A percentile compares a stretch with the other conserved stretches of the same genome.
Evolutionary conservation across 768 basidiomycete species (phyloP).

Genomic region (Hortiboletus flavorubellus): DNA sequence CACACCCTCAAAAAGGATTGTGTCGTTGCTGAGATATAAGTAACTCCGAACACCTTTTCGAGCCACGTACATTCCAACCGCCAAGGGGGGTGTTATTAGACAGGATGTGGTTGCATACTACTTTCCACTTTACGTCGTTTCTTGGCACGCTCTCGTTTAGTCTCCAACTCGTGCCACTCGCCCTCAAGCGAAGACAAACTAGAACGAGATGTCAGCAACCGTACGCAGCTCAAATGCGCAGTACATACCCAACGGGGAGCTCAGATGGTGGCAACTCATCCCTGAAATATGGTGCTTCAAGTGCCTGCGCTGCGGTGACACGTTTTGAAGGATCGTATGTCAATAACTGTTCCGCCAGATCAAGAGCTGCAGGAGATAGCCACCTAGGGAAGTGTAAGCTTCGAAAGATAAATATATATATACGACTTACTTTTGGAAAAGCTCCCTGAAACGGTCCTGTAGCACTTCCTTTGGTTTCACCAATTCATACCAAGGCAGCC

Average conservation of each 20-base stretch:
- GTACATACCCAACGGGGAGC: conserved; percentile 72
- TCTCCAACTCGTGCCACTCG: conserved; percentile 98
- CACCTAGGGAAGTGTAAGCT: conserved; percentile 47
- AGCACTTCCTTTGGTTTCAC: conserved; percentile 81
- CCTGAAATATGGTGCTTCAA: conserved; percentile 81
- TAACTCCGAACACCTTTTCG: too few relatives aligned
- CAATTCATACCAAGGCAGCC: conserved; percentile 98
- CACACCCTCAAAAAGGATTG: too few relatives aligned
- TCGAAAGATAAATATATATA: neutral
- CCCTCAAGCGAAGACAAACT: conserved; percentile 82
- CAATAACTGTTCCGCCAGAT: conserved; percentile 81
- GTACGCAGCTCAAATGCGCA: neutral
- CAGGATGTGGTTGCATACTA: conserved; percentile 36
- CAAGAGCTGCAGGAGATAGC: conserved; percentile 81
- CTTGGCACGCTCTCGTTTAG: conserved; percentile 86
- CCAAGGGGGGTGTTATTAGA: conserved; percentile 24
- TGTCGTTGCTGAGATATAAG: too few relatives aligned
- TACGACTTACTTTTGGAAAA: conserved; percentile 75
- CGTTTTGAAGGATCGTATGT: conserved; percentile 78
- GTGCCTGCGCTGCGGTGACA: conserved; percentile 73
- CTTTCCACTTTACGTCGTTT: conserved; percentile 67
- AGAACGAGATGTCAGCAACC: conserved; percentile 2
- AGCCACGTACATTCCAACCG: conserved; percentile 11
- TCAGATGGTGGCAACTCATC: conserved; percentile 72
- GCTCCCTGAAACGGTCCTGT: conserved; percentile 72